Evolutionary conservation across 805 yeast genomes (phyloP).

Genomic region (Yamadazyma endophytica): DNA sequence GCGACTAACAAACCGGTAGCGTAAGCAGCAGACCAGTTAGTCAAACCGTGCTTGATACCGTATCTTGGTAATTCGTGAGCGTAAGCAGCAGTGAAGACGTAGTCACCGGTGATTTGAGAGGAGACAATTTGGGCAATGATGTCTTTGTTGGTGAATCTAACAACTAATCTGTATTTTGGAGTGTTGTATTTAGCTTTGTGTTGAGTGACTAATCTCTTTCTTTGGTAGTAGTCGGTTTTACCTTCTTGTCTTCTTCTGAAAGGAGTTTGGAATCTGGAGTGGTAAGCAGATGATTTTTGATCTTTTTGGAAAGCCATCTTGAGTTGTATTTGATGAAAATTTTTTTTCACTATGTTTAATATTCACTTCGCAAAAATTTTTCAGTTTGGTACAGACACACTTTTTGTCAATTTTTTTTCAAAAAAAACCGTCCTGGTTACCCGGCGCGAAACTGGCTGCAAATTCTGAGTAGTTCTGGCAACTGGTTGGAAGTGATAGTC

Average conservation of each 20-base stretch:
- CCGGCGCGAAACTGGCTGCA: too few relatives aligned
- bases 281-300: slow-evolving; percentile 86
- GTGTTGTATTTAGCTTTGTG: slow-evolving; percentile 99
- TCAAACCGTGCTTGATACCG: slow-evolving; percentile 97
- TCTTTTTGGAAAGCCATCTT: slow-evolving; percentile 13
- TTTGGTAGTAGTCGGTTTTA: slow-evolving; percentile 99
- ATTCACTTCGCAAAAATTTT: too few relatives aligned
- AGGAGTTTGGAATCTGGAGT: slow-evolving; percentile 99
- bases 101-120: slow-evolving; percentile 95
- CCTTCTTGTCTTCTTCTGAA: slow-evolving; percentile 99
- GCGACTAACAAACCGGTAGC: slow-evolving; percentile 98
- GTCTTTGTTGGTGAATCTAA: slow-evolving; percentile 99
- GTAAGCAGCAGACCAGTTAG: slow-evolving; percentile 99
- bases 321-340: slow-evolving; percentile 5
- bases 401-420: too few relatives aligned
- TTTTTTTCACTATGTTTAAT: slow-evolving; percentile 4
- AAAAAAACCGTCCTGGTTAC: neutral
- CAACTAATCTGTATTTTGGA: slow-evolving; percentile 99
- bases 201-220: slow-evolving; percentile 99
- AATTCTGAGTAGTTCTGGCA: too few relatives aligned
- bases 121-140: slow-evolving; percentile 97
- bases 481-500: too few relatives aligned
- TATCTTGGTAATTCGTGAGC: slow-evolving; percentile 97
- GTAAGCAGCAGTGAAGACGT: slow-evolving; percentile 96
- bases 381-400: too few relatives aligned